Evolutionary conservation across 371 early-diverging fungal genomes (phyloP).

Genomic region (Gilbertella persicaria): DNA sequence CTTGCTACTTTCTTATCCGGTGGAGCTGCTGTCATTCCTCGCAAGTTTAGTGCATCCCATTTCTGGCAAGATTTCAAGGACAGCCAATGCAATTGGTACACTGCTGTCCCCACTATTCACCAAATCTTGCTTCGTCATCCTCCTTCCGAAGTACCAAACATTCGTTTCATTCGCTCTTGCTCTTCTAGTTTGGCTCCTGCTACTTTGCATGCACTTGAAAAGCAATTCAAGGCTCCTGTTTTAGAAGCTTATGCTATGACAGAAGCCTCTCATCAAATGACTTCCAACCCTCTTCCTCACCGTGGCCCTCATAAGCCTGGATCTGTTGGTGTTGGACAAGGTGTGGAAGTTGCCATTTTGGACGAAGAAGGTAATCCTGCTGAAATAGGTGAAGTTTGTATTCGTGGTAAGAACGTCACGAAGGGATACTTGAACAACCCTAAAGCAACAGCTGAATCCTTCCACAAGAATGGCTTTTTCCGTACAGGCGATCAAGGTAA

Average conservation of each 20-base stretch:
- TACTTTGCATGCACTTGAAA: conserved; percentile 70
- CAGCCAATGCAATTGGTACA: conserved; percentile 73
- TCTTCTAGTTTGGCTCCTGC: conserved; percentile 82
- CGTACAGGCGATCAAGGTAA: conserved; percentile 85
- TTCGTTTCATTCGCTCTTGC: conserved; percentile 88
- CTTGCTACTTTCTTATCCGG: conserved; percentile 77
- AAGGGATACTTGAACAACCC: conserved; percentile 80
- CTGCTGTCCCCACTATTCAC: conserved; percentile 91
- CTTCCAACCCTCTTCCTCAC: conserved; percentile 79
- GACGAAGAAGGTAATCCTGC: conserved; percentile 63
- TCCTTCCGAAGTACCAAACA: conserved; percentile 43
- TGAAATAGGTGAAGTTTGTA: conserved; percentile 81
- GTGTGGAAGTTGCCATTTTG: conserved; percentile 76
- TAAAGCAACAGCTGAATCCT: conserved; percentile 72
- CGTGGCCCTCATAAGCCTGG: conserved; percentile 77
- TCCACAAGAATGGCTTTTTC: conserved; percentile 68
- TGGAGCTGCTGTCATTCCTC: conserved; percentile 80
- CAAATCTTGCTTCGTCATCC: conserved; percentile 74
- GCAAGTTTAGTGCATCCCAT: conserved; percentile 73
- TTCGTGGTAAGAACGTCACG: conserved; percentile 82
- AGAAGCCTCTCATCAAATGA: conserved; percentile 90
- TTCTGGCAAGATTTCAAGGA: conserved; percentile 80
- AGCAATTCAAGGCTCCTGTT: conserved; percentile 75
- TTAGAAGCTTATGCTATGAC: conserved; percentile 93
- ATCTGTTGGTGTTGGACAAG: conserved; percentile 81